Percentiles rank a stretch among this genome's conserved stretches.
Conservation (phyloP, 345 rosid species). For the Moringa oleifera region DNA sequence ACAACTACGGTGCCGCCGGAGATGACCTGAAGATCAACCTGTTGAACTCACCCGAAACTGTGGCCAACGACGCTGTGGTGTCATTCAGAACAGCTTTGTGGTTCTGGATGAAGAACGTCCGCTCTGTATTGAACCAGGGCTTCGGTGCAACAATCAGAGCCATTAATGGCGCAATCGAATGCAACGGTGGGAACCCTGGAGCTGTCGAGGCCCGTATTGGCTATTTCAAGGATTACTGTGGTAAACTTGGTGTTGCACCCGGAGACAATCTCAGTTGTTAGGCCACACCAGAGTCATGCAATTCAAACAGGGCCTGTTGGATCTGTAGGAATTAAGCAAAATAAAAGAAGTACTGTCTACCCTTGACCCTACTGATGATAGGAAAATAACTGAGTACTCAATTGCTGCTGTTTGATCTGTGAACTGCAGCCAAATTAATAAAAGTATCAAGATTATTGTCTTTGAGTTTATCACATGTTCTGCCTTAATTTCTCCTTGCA, state of each 20-base stretch:
- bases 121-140: slow-evolving; percentile 38
- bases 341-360: too few relatives aligned
- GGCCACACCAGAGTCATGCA: too few relatives aligned
- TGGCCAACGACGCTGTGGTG: slow-evolving; percentile 26
- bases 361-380: too few relatives aligned
- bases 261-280: slow-evolving; percentile 34
- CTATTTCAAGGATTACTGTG: slow-evolving; percentile 38
- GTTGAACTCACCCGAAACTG: slow-evolving; percentile 36
- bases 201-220: slow-evolving; percentile 33
- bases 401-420: too few relatives aligned
- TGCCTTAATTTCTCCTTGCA: too few relatives aligned
- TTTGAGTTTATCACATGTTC: too few relatives aligned
- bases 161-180: slow-evolving; percentile 46
- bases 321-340: too few relatives aligned
- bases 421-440: too few relatives aligned
- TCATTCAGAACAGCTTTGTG: slow-evolving; percentile 46
- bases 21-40: slow-evolving; percentile 26
- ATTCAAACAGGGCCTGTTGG: too few relatives aligned
- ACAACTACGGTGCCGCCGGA: slow-evolving; percentile 50
- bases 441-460: too few relatives aligned
- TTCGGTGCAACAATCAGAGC: slow-evolving; percentile 45
- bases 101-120: slow-evolving; percentile 54
- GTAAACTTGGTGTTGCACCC: slow-evolving; percentile 31
- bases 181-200: slow-evolving; percentile 26
- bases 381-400: too few relatives aligned